Base-by-base conservation (phyloP, 208 protist species). In the Wallacemonas sp. region DNA sequence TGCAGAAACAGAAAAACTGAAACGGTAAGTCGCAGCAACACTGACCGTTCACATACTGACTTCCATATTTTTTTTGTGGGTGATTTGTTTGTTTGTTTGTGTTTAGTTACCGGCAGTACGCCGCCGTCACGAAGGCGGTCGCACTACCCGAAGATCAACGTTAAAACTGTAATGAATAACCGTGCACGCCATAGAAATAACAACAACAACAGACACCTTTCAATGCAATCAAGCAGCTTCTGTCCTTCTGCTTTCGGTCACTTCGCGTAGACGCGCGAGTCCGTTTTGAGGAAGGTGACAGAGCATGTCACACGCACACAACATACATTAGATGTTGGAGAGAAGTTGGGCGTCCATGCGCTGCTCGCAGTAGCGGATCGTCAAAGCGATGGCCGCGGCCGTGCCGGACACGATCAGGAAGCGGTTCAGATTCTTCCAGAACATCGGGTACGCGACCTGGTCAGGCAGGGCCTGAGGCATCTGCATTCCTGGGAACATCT, bases 401-500 rank as follows among this genome's bases (percentile, higher is more conserved):
- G 71, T 52, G 41, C 76, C 72, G 0, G 82, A 76, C 46, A 89
- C 69, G 34, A 72, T 56, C 17, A 91, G 27, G 52, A 95, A 88
- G 38, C 75, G 79, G 62, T 76, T 82, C n/a, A 95, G 81, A 38
- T 90, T 90, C 39, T 48, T 68, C 84, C 89, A 92, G 54, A 90
- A 88, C 78, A 79, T 72, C 3, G 71, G 78, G 64, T 90, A 87
- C 2, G 84, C 68, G 61, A 80, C 83, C 32, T 80, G 74, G 38
- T 90, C 81, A 5, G 89, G 86, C 54, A 92, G 72, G 23, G 78
- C 55, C 84, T 92, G 76, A 19, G 89, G 89, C 5, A 72, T 68
- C 27, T 84, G 72, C 84, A 91, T 90, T 1, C 81, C 82, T 33
- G 89, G 86, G 61, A 92, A 93, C 89, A 92, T 91, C 4, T 23